Conservation (phyloP, 1,139 yeast genomes). For the Ogataea hybrid region DNA sequence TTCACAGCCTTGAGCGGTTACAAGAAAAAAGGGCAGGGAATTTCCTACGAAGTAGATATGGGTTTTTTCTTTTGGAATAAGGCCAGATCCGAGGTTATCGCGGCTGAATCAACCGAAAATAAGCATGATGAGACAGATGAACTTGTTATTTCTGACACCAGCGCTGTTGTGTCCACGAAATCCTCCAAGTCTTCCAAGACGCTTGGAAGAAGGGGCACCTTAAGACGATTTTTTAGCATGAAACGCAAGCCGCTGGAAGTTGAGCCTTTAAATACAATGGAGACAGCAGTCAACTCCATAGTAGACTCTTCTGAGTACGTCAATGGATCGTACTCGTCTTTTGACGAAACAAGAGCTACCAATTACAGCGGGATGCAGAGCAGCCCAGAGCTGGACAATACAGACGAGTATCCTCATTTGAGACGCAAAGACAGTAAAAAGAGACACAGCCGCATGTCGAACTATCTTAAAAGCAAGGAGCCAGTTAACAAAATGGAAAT, state of each 20-base stretch:
- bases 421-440: constrained; percentile 9
- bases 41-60: constrained; percentile 1
- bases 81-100: background rate
- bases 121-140: constrained; percentile 2
- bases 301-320: background rate
- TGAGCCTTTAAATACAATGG: background rate
- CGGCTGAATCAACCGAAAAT: background rate
- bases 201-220: constrained; percentile 4
- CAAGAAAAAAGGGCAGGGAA: constrained; percentile 11
- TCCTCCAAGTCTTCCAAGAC: constrained; percentile 9
- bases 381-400: background rate
- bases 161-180: constrained; percentile 11
- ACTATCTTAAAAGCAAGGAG: constrained; percentile 8
- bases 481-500: constrained; percentile 1
- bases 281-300: background rate
- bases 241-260: constrained; percentile 2
- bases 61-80: constrained; percentile 9
- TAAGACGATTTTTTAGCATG: constrained; percentile 10
- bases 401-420: constrained; percentile 14
- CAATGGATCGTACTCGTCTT: background rate
- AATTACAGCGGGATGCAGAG: background rate
- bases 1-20: constrained; percentile 12
- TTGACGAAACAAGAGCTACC: background rate
- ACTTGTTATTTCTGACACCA: constrained; percentile 1
- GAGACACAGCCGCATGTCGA: constrained; percentile 7